These are phyloP conservation scores for Penicillium sclerotigenum DNA, from an alignment of 2,329 filamentous ascomycete genomes.

Conservation along the genomic window DNA sequence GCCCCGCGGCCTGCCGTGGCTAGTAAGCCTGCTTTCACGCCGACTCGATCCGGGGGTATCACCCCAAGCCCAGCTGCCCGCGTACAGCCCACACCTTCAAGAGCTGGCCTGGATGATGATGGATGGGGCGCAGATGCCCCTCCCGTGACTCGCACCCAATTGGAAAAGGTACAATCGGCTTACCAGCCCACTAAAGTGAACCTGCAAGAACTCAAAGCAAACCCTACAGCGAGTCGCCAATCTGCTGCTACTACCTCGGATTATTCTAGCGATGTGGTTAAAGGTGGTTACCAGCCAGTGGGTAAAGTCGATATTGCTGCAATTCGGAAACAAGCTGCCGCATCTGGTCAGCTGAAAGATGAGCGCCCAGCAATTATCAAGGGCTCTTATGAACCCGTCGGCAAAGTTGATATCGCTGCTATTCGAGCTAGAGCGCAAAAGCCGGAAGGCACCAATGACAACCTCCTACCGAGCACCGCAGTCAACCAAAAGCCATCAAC, in stretches of 20 bases:
- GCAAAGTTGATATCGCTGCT: conserved; percentile 94
- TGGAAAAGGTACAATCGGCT: conserved; percentile 88
- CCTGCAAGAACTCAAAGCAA: conserved; percentile 76
- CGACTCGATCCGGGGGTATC: conserved; percentile 58
- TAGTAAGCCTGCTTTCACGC: conserved; percentile 89
- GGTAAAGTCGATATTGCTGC: conserved; percentile 97
- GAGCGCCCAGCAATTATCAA: conserved; percentile 83
- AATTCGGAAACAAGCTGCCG: conserved; percentile 70
- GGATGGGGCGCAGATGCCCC: conserved; percentile 95
- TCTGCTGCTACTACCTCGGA: conserved; percentile 50
- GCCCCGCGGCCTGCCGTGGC: conserved; percentile 66
- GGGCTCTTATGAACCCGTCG: conserved; percentile 89
- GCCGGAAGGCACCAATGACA: conserved; percentile 40
- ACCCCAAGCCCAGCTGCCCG: conserved; percentile 61
- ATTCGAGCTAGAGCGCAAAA: conserved; percentile 82
- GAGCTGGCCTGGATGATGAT: conserved; percentile 69
- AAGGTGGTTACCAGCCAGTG: conserved; percentile 84
- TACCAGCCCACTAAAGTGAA: conserved; percentile 97
- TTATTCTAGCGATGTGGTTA: conserved; percentile 63
- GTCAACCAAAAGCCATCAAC: conserved; percentile 60
- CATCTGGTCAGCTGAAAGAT: conserved; percentile 57
- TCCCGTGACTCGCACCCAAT: conserved; percentile 76
- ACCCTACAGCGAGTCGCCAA: conserved; percentile 54
- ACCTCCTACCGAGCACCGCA: conserved; percentile 43
- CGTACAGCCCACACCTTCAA: conserved; percentile 50